phyloP scores from a whole-genome alignment of 805 yeast species.

The Nakazawaea molendinolei region DNA sequence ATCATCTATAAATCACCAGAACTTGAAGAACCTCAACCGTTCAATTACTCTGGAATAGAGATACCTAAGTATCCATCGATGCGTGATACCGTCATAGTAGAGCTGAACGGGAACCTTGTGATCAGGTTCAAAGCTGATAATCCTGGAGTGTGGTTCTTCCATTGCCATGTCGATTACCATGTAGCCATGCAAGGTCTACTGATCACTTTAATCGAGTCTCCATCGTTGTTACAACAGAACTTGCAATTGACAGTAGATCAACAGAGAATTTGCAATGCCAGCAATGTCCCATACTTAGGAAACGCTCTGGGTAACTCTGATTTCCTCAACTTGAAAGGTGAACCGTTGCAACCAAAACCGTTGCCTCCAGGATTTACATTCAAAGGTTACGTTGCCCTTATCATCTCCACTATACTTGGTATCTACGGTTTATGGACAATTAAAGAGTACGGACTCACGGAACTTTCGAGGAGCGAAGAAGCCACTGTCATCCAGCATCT shows the following conservation, averaged over 20 bases:
- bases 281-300: conserved; percentile 43
- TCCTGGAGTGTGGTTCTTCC: conserved; percentile 94
- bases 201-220: conserved; percentile 65
- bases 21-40: conserved; percentile 52
- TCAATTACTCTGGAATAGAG: conserved; percentile 29
- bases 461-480: conserved; percentile 42
- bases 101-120: conserved; percentile 62
- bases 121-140: conserved; percentile 73
- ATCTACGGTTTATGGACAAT: conserved; percentile 56
- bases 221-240: conserved; percentile 42
- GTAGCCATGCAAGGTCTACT: conserved; percentile 71
- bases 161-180: conserved; percentile 87
- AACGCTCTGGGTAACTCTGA: conserved; percentile 67
- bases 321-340: conserved; percentile 55
- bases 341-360: conserved; percentile 51
- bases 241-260: conserved; percentile 38
- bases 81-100: conserved; percentile 68
- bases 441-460: conserved; percentile 59
- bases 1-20: conserved; percentile 46
- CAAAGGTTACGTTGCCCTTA: conserved; percentile 63
- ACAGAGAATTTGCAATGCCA: conserved; percentile 39
- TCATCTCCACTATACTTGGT: conserved; percentile 47
- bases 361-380: conserved; percentile 66
- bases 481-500: conserved; percentile 4
- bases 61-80: conserved; percentile 54